Evolutionary conservation across 345 rosid species (phyloP), one percentile per base, ranked within the genome.

Genomic region (Linum tenue): DNA sequence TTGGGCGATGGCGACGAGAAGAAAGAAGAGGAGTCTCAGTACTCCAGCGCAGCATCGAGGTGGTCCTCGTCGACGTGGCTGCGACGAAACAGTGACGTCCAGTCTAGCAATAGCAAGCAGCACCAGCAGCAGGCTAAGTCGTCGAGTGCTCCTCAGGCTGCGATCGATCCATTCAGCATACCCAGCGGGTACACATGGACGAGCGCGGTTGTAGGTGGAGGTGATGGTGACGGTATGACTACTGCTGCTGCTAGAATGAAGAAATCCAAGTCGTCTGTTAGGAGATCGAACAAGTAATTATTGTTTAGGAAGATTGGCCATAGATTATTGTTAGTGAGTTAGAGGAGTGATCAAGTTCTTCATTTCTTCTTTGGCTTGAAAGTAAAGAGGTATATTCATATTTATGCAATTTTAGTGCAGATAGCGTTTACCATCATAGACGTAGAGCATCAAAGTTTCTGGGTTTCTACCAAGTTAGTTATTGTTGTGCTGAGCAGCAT

Each of bases 131-230:
- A 41, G n/a, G 9, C 64, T 57, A 8, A 67, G 11, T 60, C 70
- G 22, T 14, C 70, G 6, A 22, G 31, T 22, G 31, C 31, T 22
- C 31, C 31, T 22, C 31, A 22, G 31, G 61, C 31, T 2, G 74
- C 67, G 7, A 37, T 66, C 0, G 97, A 95, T 59, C 96, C 97
- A 5, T 95, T 95, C 64, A 91, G 75, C 22, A 94, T 94, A 64
- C 96, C 99, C 3, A 68, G 68, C 72, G 99, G 88, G 63, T 95
- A 95, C 72, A 74, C 76, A 7, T 90, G 95, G 97, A 75, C 85
- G 5, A 63, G 59, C 53, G 4, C 14, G 50, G 50, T 43, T 11
- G 10, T 2, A 44, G 53, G 53, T 9, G 53, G 53, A 48, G 11
- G 3, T 48, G 53, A 3, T n/a, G 64, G 56, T 12, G 78, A 75